Evolutionary conservation across 441 rosid species (phyloP), one percentile per base, ranked within the genome.

Genomic region (Raphanus hybrid): DNA sequence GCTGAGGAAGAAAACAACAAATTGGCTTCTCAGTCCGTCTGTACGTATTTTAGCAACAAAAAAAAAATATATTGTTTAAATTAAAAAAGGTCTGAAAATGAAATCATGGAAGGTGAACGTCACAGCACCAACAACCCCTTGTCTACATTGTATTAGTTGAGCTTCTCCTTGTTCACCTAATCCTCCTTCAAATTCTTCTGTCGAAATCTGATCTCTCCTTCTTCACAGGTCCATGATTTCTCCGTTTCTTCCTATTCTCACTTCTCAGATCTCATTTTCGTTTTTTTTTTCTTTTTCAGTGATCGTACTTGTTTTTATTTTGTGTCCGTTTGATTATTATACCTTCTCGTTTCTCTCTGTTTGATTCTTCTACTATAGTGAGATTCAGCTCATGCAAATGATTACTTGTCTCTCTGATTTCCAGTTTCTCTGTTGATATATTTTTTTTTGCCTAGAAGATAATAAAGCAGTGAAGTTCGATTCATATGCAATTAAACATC

Each of bases 101-200:
- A 58, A 58, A 58, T 58, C 34, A 57, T 20, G 20, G 58, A 55
- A 55, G 60, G 11, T 20, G 60, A 55, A 55, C 9, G 60, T 26
- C 35, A 59, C 10, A 59, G 8, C 35, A 26, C 34, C 64, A 59
- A 27, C 63, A 58, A 59, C 64, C 64, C 64, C 35, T 1, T 59
- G 18, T 50, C 63, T 58, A 5, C 62, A 20, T 23, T 23, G 2
- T 55, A 7, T 6, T 48, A 48, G 35, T 59, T 59, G 35, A 59
- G 64, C 14, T 52, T 52, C 54, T n/a, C 54, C 54, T 48, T 48
- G 8, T 11, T n/a, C 34, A 58, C 62, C 62, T 58, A 58, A 23
- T 20, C 27, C 61, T 54, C 59, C 26, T 23, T 23, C 26, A 23
- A 23, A 23, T 23, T 23, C 23, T 8, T 55, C 52, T 11, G 0